Percentiles rank a stretch among this genome's conserved stretches.
Evolutionary conservation across 345 rosid genomes (phyloP).

Genomic region (Laguncularia racemosa): DNA sequence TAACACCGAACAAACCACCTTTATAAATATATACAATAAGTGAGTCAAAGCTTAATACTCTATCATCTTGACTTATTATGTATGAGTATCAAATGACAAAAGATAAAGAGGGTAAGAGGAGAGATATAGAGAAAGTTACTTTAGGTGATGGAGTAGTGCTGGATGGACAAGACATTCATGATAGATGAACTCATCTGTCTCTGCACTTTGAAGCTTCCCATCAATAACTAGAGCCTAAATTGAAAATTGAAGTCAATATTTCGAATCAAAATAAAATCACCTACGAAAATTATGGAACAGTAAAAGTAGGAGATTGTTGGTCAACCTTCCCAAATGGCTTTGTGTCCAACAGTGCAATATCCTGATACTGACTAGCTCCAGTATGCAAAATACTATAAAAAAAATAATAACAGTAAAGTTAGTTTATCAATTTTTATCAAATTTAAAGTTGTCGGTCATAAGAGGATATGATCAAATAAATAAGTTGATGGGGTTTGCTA

Average conservation of each 20-base stretch:
- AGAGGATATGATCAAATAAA: no score
- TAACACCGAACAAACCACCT: no score
- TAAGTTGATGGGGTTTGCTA: no score
- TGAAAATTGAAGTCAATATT: not conserved
- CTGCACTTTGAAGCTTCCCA: constrained; percentile 74
- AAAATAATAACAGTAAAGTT: not conserved
- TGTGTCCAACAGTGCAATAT: constrained; percentile 56
- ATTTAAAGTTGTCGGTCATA: not conserved
- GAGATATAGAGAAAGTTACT: constrained; percentile 15
- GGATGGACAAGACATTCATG: constrained; percentile 69
- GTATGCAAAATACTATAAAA: constrained; percentile 47
- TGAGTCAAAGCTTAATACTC: no score
- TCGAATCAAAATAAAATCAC: not conserved
- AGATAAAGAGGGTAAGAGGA: not conserved
- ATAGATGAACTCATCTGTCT: constrained; percentile 62
- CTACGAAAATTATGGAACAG: not conserved
- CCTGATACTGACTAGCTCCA: constrained; percentile 44
- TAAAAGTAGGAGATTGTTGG: not conserved
- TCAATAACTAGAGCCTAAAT: constrained; percentile 51
- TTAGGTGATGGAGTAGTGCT: constrained; percentile 42
- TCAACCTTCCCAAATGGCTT: constrained; percentile 52
- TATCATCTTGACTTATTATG: no score
- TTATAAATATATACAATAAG: no score
- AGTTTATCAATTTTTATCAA: not conserved
- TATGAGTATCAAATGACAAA: not conserved